Evolutionary conservation across 2,329 filamentous ascomycete genomes (phyloP), one percentile per base, ranked within the genome.

Genomic region (Pseudocercospora macadamiae): DNA sequence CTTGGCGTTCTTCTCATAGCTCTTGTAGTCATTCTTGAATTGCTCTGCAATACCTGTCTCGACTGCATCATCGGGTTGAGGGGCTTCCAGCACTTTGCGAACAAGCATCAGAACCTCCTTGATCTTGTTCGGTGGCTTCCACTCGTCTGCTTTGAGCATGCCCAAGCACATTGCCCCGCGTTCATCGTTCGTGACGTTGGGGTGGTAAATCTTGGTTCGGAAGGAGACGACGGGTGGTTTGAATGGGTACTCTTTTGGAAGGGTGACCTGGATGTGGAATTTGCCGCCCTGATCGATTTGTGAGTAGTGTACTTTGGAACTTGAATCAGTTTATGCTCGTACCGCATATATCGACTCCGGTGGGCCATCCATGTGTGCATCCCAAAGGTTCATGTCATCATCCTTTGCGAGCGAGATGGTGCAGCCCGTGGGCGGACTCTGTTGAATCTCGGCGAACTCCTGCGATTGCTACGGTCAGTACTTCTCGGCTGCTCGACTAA

Each of bases 201-300:
- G 92, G 79, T 97, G 93, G 83, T 96, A 97, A 81, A 96, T 90
- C 77, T 93, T 93, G 52, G 92, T 96, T 65, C 81, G 79, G 83
- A 96, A 96, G 71, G 83, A 86, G 67, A 96, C 82, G 60, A 83
- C 80, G 14, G 92, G 92, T 19, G 91, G 86, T 77, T 95, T 95
- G 86, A 96, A 96, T 32, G 92, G 92, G 80, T 96, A 96, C 70
- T 91, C 88, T 67, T 80, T 77, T 12, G 92, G 91, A 9, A 97
- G 86, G 37, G 77, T 82, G 66, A 96, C 81, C 62, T 87, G 77
- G 61, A 97, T 78, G 66, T 85, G 84, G 83, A 91, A 97, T 65
- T 78, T 79, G 70, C 92, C 92, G 68, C 86, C 87, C 80, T 88
- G 63, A 58, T 12, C 2, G n/a, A 45, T 10, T 10, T 45, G 6